Evolutionary conservation across 257 asterid genomes (phyloP).

Genomic region (Knoxia roxburghii): DNA sequence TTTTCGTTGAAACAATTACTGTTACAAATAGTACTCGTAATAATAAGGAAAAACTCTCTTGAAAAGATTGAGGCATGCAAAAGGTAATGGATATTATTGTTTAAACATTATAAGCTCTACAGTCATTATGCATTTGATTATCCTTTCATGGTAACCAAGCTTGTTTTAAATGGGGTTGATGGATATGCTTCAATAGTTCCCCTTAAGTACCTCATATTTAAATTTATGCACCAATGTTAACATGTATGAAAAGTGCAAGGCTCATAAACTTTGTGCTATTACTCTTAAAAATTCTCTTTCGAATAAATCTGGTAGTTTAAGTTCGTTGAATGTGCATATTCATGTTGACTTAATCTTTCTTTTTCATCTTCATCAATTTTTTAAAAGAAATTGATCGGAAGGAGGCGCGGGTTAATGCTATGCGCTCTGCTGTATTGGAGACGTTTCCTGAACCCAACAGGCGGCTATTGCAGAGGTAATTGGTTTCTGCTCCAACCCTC

Average conservation of each 20-base stretch:
- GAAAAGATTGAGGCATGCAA: neutral
- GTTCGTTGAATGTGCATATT: neutral
- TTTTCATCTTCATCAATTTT: slow-evolving; percentile 21
- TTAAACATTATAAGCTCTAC: neutral
- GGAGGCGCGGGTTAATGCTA: slow-evolving; percentile 72
- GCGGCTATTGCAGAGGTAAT: slow-evolving; percentile 85
- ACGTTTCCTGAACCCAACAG: slow-evolving; percentile 93
- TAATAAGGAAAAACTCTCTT: neutral
- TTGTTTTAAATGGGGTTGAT: neutral
- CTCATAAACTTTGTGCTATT: neutral
- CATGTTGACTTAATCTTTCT: slow-evolving; percentile 7
- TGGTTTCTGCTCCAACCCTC: neutral
- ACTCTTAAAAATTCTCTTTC: neutral
- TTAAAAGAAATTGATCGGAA: slow-evolving; percentile 65
- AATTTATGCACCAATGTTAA: neutral
- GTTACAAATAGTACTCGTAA: neutral
- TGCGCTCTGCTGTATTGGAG: slow-evolving; percentile 80
- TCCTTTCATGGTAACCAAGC: neutral
- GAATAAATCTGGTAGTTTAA: neutral
- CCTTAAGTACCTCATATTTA: neutral
- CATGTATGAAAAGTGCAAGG: neutral
- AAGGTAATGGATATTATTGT: neutral
- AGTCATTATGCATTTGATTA: neutral
- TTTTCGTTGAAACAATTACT: neutral
- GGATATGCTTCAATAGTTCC: neutral